Conservation (phyloP, 2,329 filamentous ascomycete species). For the Hypoxylon sp. region DNA sequence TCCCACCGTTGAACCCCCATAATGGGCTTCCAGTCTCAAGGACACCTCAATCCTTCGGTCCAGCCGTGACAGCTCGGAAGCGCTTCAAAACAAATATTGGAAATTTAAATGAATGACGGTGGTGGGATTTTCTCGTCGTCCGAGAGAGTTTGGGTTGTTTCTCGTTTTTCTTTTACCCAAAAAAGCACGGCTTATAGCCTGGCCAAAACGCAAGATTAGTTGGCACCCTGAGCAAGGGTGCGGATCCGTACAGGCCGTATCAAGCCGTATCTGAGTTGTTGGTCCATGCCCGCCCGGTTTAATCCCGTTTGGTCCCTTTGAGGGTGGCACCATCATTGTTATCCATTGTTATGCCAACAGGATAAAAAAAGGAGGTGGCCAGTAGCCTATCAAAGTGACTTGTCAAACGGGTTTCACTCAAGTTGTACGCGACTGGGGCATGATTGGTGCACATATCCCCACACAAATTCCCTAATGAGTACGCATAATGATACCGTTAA, state of each 20-base stretch:
- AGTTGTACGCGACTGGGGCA: background rate
- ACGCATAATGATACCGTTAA: background rate
- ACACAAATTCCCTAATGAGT: background rate
- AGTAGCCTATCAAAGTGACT: background rate
- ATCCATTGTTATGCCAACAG: background rate
- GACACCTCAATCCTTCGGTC: slow-evolving; percentile 25
- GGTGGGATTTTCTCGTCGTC: slow-evolving; percentile 10
- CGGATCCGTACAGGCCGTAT: background rate
- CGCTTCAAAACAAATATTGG: slow-evolving; percentile 9
- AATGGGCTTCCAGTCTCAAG: slow-evolving; percentile 18
- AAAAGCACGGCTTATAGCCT: slow-evolving; percentile 38
- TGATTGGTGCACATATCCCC: background rate
- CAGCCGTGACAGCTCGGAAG: slow-evolving; percentile 17
- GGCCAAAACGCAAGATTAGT: slow-evolving; percentile 43
- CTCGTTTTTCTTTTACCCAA: slow-evolving; percentile 22
- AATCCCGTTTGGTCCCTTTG: background rate
- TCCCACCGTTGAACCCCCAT: slow-evolving; percentile 45
- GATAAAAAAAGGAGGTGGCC: background rate
- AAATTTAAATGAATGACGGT: slow-evolving; percentile 17
- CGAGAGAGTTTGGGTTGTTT: slow-evolving; percentile 16
- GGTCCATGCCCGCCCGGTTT: background rate
- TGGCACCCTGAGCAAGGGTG: slow-evolving; percentile 2
- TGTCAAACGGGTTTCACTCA: background rate
- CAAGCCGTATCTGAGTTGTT: background rate
- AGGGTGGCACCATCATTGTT: background rate